Conservation (phyloP, 2,329 filamentous ascomycete species). For the Fusarium avenaceum region DNA sequence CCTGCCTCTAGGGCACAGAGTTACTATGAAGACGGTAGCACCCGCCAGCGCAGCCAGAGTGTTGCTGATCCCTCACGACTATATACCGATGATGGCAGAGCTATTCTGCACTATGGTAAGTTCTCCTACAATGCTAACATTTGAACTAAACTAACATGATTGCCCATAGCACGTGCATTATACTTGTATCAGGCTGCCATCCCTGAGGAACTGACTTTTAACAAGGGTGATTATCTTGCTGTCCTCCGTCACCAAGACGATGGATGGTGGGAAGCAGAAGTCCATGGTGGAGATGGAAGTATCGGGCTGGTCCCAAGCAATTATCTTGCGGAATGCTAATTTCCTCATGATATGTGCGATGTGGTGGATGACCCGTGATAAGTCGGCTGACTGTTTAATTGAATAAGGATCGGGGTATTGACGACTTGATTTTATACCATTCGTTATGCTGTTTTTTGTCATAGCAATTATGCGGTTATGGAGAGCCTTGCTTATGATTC, state of each 20-base stretch:
- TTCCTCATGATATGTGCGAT: conserved; percentile 24
- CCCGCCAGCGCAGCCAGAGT: conserved; percentile 80
- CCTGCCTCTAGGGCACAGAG: conserved; percentile 67
- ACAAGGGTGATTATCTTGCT: conserved; percentile 91
- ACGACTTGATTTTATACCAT: conserved; percentile 38
- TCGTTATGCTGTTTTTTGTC: conserved; percentile 28
- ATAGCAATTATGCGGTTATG: conserved; percentile 26
- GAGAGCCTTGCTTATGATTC: conserved; percentile 31
- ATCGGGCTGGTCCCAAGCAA: conserved; percentile 76
- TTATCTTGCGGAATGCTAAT: conserved; percentile 70
- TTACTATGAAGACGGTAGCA: conserved; percentile 66
- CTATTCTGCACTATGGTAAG: conserved; percentile 95
- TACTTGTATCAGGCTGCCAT: conserved; percentile 97
- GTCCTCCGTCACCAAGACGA: conserved; percentile 94
- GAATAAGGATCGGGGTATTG: conserved; percentile 12
- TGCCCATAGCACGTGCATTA: conserved; percentile 81
- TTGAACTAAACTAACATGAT: conserved; percentile 40
- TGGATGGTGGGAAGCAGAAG: conserved; percentile 99
- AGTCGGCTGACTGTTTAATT: conserved; percentile 16
- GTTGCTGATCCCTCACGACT: conserved; percentile 85
- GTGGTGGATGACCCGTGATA: conserved; percentile 19
- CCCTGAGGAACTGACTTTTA: conserved; percentile 92
- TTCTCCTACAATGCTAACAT: conserved; percentile 41
- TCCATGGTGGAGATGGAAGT: conserved; percentile 75
- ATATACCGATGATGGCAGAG: conserved; percentile 86